phyloP scores from a whole-genome alignment of 2,329 filamentous ascomycete genomes.

The Fusarium sp. region DNA sequence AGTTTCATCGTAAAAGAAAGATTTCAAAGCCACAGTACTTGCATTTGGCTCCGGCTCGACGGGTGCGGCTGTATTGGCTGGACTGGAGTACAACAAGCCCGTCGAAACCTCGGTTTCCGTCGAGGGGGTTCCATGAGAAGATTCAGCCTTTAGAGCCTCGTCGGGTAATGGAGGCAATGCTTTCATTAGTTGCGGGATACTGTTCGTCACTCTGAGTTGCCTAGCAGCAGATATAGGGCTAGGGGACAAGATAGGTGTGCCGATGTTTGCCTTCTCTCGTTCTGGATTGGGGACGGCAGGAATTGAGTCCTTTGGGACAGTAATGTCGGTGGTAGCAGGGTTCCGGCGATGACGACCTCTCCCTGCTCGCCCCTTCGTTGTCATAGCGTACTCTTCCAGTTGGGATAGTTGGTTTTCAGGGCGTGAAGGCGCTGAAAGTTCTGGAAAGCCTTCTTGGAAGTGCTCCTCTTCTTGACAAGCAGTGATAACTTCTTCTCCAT shows the following conservation, averaged over 20 bases:
- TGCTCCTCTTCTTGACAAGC: background rate
- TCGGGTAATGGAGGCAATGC: constrained; percentile 57
- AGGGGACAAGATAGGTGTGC: constrained; percentile 54
- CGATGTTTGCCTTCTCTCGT: constrained; percentile 11
- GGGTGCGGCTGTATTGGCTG: constrained; percentile 8
- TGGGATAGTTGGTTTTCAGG: background rate
- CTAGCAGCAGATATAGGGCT: constrained; percentile 57
- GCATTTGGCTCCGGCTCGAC: background rate
- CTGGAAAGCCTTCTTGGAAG: background rate
- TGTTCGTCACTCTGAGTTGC: constrained; percentile 57
- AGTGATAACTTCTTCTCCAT: background rate
- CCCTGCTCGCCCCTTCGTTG: background rate
- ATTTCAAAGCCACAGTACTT: background rate
- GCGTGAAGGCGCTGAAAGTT: background rate
- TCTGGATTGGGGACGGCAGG: background rate
- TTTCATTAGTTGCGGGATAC: constrained; percentile 62
- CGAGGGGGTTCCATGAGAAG: background rate
- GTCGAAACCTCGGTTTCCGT: constrained; percentile 17
- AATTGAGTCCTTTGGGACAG: constrained; percentile 8
- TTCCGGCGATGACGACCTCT: constrained; percentile 42
- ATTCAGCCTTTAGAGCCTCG: constrained; percentile 27
- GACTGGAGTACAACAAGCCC: constrained; percentile 24
- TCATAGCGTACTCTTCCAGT: background rate
- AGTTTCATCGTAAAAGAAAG: background rate
- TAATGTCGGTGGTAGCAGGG: constrained; percentile 38